Evolutionary conservation across 192 early-diverging fungal genomes (phyloP), one percentile per base, ranked within the genome.

Genomic region (Coemansia sp.): DNA sequence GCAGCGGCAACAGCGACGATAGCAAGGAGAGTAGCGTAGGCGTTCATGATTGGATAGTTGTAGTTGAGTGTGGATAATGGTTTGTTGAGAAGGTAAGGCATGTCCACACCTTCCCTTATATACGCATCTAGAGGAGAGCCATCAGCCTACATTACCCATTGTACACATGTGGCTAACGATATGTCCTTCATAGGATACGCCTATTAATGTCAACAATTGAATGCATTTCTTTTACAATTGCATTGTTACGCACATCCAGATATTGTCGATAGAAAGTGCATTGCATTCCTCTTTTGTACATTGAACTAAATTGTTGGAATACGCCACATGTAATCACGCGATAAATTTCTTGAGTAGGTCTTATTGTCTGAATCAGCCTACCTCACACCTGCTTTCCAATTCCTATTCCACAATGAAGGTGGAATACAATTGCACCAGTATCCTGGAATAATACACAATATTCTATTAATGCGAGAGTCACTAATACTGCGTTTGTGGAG

Each of bases 1-100:
- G 65, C 65, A 8, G 65, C 65, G 9, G 54, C 41, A 21, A 67
- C n/a, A 31, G 65, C 65, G 65, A 67, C 65, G 27, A 67, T 57
- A 31, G 54, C 65, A 19, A 67, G 39, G 13, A 67, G 65, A 31
- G 65, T 59, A 45, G 29, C 24, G 65, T 67, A 67, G 65, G 65
- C 21, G 65, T 67, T 67, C 53, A 67, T 67, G 41, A 17, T 67
- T n/a, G 27, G 19, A 29, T 6, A 44, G 1, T 67, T 41, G 31
- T 39, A 44, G 36, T 34, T 37, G 50, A 8, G 19, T 59, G 65
- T 67, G 57, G 65, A 34, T 67, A 10, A 34, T 35, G 6, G 8
- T 57, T 34, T 16, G 29, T 31, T 6, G 54, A 33, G 31, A 57
- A 6, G 16, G n/a, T 54, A 17, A 1, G 16, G 7, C 16, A 7